These are phyloP conservation scores for Circinella umbellata DNA, from an alignment of 371 early-diverging fungal genomes.

Conservation along the genomic window DNA sequence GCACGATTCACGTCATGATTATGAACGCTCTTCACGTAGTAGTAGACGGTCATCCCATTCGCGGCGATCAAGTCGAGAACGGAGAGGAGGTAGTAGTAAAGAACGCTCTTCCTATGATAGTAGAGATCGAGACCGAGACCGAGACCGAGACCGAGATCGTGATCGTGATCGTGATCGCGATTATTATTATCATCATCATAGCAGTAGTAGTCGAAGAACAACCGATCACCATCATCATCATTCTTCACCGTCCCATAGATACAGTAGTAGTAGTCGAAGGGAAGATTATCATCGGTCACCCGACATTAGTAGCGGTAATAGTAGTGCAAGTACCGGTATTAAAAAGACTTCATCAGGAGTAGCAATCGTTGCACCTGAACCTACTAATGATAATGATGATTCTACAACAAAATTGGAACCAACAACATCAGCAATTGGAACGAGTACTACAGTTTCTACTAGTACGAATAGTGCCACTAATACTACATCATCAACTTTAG, in stretches of 20 bases:
- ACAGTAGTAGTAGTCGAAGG: neutral
- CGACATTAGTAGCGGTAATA: constrained; percentile 8
- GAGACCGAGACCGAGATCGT: neutral
- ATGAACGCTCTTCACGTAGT: constrained; percentile 18
- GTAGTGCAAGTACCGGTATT: constrained; percentile 15
- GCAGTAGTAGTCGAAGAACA: neutral
- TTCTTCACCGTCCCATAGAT: constrained; percentile 1
- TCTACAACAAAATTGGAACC: neutral
- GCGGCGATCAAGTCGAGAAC: constrained; percentile 21
- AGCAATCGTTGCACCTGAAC: neutral
- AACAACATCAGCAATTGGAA: neutral
- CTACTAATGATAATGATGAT: neutral
- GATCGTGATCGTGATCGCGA: constrained; percentile 4
- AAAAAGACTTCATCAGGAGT: neutral
- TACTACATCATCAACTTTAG: no score
- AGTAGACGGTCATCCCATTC: constrained; percentile 19
- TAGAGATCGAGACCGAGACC: neutral
- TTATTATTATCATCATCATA: constrained; percentile 5
- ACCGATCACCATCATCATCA: neutral
- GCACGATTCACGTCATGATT: constrained; percentile 14
- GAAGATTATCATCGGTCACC: neutral
- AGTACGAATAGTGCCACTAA: no score
- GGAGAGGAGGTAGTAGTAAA: constrained; percentile 17
- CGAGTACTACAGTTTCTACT: neutral
- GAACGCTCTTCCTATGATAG: constrained; percentile 13